These are phyloP conservation scores for Allodekkera sacchari DNA, from an alignment of 805 yeast species.

Conservation along the genomic window DNA sequence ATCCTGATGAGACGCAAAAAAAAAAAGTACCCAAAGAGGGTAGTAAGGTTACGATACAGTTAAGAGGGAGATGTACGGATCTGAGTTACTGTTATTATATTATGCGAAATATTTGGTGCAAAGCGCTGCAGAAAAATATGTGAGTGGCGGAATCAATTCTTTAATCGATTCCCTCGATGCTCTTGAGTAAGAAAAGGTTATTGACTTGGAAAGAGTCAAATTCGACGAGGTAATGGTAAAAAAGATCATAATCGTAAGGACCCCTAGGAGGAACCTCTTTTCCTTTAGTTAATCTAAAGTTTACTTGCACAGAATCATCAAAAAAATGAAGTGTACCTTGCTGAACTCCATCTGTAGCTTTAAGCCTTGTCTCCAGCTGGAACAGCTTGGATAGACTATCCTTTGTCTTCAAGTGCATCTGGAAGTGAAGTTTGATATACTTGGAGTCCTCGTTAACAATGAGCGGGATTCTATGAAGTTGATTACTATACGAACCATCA, in stretches of 20 bases:
- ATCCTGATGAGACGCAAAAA: too few species aligned
- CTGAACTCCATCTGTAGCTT: conserved; percentile 1
- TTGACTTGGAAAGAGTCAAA: conserved; percentile 15
- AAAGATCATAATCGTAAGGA: conserved; percentile 19
- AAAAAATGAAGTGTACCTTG: conserved; percentile 4
- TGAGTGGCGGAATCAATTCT: too few species aligned
- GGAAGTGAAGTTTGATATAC: conserved; percentile 14
- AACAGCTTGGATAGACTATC: conserved; percentile 6
- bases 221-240: conserved; percentile 15
- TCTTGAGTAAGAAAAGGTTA: conserved; percentile 14
- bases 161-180: conserved; percentile 3
- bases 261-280: conserved; percentile 17
- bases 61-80: too few species aligned
- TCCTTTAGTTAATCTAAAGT: conserved; percentile 16
- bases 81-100: too few species aligned
- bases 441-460: conserved; percentile 20
- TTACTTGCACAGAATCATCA: conserved; percentile 5
- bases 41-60: too few species aligned
- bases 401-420: conserved; percentile 8
- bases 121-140: too few species aligned
- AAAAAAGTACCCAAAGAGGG: too few species aligned
- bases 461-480: conserved; percentile 8
- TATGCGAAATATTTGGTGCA: too few species aligned
- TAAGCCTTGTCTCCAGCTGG: conserved; percentile 3
- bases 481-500: neutral